Evolutionary conservation across 2,329 filamentous ascomycete genomes (phyloP).

Genomic region (Dryadomyces quercus-mongolicae): DNA sequence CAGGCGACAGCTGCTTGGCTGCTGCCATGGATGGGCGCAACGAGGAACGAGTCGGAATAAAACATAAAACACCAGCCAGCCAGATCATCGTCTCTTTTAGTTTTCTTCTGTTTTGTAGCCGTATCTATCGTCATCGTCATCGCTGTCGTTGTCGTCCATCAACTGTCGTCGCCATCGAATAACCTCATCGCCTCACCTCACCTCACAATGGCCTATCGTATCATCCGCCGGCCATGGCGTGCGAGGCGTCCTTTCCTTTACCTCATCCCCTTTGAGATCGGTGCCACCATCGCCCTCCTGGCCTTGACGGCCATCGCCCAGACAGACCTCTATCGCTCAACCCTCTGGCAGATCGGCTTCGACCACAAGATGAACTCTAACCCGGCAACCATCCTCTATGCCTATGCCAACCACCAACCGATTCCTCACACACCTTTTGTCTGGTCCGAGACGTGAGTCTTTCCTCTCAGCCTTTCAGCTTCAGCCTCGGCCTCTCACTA

Average conservation of each 20-base stretch:
- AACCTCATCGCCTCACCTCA: too few species aligned
- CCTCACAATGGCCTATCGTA: conserved; percentile 31
- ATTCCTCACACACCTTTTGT: conserved; percentile 53
- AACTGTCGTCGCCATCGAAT: too few species aligned
- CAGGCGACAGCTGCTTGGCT: conserved; percentile 1
- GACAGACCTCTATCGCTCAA: conserved; percentile 59
- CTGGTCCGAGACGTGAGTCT: conserved; percentile 59
- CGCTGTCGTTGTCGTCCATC: too few species aligned
- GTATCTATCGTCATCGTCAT: not conserved
- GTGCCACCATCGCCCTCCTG: conserved; percentile 51
- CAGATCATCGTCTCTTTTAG: too few species aligned
- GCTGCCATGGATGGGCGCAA: not conserved
- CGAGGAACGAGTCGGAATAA: not conserved
- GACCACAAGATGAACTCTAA: conserved; percentile 64
- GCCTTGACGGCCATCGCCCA: conserved; percentile 62
- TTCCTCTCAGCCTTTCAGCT: too few species aligned
- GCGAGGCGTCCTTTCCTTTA: conserved; percentile 46
- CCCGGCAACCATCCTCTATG: conserved; percentile 56
- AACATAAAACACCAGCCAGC: too few species aligned
- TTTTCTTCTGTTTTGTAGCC: too few species aligned
- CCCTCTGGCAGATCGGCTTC: conserved; percentile 61
- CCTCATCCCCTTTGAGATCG: conserved; percentile 55
- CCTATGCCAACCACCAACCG: conserved; percentile 57
- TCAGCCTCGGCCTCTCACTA: conserved; percentile 13
- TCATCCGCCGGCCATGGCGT: conserved; percentile 48